Conservation (phyloP, 1,284 basidiomycete genomes). For the Naganishia liquefaciens region DNA sequence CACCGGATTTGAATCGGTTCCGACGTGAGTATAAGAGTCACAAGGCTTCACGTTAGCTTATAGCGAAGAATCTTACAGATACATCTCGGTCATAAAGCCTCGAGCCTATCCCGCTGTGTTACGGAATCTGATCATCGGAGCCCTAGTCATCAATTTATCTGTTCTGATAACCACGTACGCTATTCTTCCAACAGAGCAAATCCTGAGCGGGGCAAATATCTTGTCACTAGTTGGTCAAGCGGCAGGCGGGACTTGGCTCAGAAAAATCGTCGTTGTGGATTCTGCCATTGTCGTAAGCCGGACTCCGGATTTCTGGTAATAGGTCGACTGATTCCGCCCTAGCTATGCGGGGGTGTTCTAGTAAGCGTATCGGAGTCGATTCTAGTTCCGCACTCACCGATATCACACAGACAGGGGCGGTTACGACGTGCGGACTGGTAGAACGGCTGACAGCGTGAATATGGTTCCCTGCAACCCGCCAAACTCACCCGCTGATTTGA, state of each 20-base stretch:
- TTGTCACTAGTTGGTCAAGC: conserved; percentile 34
- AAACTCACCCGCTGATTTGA: conserved; percentile 10
- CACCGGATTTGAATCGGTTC: conserved; percentile 37
- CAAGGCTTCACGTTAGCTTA: neutral
- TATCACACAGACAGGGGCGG: conserved; percentile 21
- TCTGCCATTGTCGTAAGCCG: conserved; percentile 30
- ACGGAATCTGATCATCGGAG: conserved; percentile 36
- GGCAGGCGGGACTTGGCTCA: conserved; percentile 34
- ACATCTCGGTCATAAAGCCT: conserved; percentile 32
- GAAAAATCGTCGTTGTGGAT: conserved; percentile 31
- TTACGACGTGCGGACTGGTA: conserved; percentile 10
- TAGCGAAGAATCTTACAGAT: conserved; percentile 12
- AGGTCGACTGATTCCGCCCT: conserved; percentile 11
- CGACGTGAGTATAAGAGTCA: conserved; percentile 29
- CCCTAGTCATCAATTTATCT: conserved; percentile 37
- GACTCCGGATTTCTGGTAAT: neutral
- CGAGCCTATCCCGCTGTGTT: conserved; percentile 36
- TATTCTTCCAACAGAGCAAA: conserved; percentile 33
- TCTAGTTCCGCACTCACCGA: neutral
- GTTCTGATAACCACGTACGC: conserved; percentile 38
- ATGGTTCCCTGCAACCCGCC: conserved; percentile 1
- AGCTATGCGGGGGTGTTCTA: conserved; percentile 35
- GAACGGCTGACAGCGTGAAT: conserved; percentile 8
- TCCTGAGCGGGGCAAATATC: conserved; percentile 35
- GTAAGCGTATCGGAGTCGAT: conserved; percentile 3